Evolutionary conservation across 257 asterid genomes (phyloP).

Genomic region (Galeopsis tetrahit): DNA sequence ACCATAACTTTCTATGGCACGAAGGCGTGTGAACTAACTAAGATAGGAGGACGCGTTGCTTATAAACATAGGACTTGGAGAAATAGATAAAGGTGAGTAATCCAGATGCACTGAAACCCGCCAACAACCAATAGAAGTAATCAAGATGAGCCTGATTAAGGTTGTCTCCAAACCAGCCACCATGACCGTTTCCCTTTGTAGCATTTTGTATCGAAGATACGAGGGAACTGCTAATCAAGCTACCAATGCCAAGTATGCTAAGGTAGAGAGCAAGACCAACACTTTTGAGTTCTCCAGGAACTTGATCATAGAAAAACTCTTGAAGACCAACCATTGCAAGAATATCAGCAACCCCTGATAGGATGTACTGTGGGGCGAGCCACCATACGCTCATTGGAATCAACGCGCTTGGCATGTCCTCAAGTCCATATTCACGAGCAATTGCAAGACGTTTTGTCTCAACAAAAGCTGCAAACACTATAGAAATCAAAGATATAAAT

Average conservation of each 20-base stretch:
- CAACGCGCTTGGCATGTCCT: not conserved
- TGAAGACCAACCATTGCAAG: slow-evolving; percentile 56
- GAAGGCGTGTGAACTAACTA: slow-evolving; percentile 33
- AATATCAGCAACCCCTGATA: slow-evolving; percentile 51
- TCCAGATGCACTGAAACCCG: not conserved
- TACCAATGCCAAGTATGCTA: slow-evolving; percentile 55
- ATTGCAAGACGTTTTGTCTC: slow-evolving; percentile 30
- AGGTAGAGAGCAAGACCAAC: slow-evolving; percentile 53
- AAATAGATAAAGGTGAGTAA: not conserved
- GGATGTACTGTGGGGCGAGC: slow-evolving; percentile 55
- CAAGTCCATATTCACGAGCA: not conserved
- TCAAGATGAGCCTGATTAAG: slow-evolving; percentile 41
- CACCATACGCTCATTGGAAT: slow-evolving; percentile 55
- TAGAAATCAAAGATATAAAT: slow-evolving; percentile 31
- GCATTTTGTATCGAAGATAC: slow-evolving; percentile 29
- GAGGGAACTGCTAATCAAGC: slow-evolving; percentile 53
- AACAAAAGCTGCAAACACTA: slow-evolving; percentile 48
- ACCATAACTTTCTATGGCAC: too few species aligned
- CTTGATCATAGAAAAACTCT: slow-evolving; percentile 64
- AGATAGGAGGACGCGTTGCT: not conserved
- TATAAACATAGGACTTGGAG: not conserved
- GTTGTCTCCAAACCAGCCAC: slow-evolving; percentile 56
- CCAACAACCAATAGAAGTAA: not conserved
- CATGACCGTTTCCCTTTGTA: slow-evolving; percentile 34
- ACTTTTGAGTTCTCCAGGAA: slow-evolving; percentile 52